These are phyloP conservation scores for Jatropha multifida DNA, from an alignment of 441 rosid genomes.

Conservation along the genomic window DNA sequence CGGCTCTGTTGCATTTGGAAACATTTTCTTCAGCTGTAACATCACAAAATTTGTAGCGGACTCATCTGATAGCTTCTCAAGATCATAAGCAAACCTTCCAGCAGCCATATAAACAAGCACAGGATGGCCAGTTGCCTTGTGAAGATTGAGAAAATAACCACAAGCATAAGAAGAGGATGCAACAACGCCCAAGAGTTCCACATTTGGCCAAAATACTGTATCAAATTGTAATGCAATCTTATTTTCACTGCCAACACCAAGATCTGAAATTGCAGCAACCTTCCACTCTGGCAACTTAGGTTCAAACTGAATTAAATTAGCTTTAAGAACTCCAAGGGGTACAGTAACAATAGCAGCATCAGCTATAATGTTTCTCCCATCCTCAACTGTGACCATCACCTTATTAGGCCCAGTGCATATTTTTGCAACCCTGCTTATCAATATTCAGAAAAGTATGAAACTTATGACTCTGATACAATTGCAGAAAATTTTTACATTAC, in stretches of 20 bases:
- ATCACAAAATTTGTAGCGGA: constrained; percentile 59
- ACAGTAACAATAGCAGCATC: constrained; percentile 78
- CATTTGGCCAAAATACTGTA: constrained; percentile 80
- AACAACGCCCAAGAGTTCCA: constrained; percentile 71
- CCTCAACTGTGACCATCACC: constrained; percentile 59
- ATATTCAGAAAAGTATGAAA: constrained; percentile 18
- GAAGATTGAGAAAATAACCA: constrained; percentile 86
- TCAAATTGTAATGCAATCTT: constrained; percentile 73
- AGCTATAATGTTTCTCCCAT: constrained; percentile 56
- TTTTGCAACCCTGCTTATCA: constrained; percentile 53
- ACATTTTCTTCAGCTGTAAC: constrained; percentile 81
- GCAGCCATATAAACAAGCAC: constrained; percentile 91
- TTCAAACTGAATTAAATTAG: constrained; percentile 68
- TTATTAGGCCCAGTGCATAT: constrained; percentile 48
- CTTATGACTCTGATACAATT: not conserved
- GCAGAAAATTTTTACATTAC: not conserved
- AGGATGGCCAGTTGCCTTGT: constrained; percentile 88
- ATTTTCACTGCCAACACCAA: constrained; percentile 87
- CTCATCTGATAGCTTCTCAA: constrained; percentile 66
- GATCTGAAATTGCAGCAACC: constrained; percentile 67
- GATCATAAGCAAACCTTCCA: constrained; percentile 68
- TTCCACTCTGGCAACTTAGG: constrained; percentile 89
- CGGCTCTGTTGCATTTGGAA: constrained; percentile 73
- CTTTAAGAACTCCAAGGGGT: constrained; percentile 79
- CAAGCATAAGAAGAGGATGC: constrained; percentile 72